phyloP scores from a whole-genome alignment of 768 basidiomycete genomes.

The Agrocybe pediades region DNA sequence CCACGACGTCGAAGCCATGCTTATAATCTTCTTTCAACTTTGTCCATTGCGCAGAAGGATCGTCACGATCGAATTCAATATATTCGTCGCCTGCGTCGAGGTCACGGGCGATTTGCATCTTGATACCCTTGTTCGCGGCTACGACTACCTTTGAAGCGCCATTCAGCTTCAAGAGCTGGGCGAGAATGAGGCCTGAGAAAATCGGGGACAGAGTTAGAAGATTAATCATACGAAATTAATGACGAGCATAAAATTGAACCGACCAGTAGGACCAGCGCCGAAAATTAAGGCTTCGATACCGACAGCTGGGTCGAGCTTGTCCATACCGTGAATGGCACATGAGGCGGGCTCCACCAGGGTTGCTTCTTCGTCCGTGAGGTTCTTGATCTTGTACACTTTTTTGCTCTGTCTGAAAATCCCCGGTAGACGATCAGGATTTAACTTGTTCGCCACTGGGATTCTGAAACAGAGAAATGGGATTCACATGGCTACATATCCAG shows the following conservation, averaged over 20 bases:
- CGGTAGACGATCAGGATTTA: slow-evolving; percentile 9
- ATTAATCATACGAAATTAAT: neutral
- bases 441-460: neutral
- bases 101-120: slow-evolving; percentile 81
- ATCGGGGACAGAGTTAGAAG: neutral
- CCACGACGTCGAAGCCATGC: slow-evolving; percentile 87
- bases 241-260: slow-evolving; percentile 33
- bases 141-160: slow-evolving; percentile 81
- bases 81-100: slow-evolving; percentile 83
- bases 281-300: slow-evolving; percentile 83
- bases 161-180: slow-evolving; percentile 85
- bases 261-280: slow-evolving; percentile 80
- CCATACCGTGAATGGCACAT: slow-evolving; percentile 90
- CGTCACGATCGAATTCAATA: slow-evolving; percentile 75
- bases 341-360: slow-evolving; percentile 89
- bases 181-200: slow-evolving; percentile 64
- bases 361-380: slow-evolving; percentile 85
- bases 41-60: slow-evolving; percentile 77
- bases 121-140: slow-evolving; percentile 87
- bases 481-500: slow-evolving; percentile 84
- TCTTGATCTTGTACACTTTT: slow-evolving; percentile 87
- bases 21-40: slow-evolving; percentile 78
- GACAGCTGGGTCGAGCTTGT: slow-evolving; percentile 81
- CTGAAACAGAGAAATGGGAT: slow-evolving; percentile 26
- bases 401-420: slow-evolving; percentile 41